Conservation (phyloP, 1,284 basidiomycete species). For the Sporisorium graminicola region DNA sequence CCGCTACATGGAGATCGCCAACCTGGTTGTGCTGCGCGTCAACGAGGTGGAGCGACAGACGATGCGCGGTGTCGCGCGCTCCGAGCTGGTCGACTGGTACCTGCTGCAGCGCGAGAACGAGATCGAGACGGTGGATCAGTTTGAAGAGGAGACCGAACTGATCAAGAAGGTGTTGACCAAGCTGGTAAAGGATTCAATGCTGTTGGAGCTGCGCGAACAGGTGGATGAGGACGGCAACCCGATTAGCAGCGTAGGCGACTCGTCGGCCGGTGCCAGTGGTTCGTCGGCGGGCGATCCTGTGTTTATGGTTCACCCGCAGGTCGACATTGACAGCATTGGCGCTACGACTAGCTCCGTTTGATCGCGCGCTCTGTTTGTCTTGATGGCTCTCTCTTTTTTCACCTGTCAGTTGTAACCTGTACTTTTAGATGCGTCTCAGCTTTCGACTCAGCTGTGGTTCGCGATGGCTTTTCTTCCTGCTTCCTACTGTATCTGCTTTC, state of each 20-base stretch:
- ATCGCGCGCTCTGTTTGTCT: background rate
- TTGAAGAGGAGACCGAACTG: slow-evolving; percentile 92
- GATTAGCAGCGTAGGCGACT: slow-evolving; percentile 34
- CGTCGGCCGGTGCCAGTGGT: slow-evolving; percentile 13
- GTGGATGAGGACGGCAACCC: slow-evolving; percentile 46
- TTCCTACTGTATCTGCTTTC: background rate
- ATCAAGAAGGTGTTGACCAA: slow-evolving; percentile 89
- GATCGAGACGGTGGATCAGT: slow-evolving; percentile 84
- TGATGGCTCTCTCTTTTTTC: background rate
- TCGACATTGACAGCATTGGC: slow-evolving; percentile 62
- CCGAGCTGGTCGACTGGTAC: slow-evolving; percentile 92
- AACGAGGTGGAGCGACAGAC: slow-evolving; percentile 82
- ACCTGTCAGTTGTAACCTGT: background rate
- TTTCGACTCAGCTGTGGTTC: background rate
- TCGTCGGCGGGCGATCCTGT: slow-evolving; percentile 37
- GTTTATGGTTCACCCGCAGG: slow-evolving; percentile 62
- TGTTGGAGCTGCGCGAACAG: slow-evolving; percentile 63
- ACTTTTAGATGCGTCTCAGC: slow-evolving; percentile 11
- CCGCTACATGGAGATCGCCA: slow-evolving; percentile 90
- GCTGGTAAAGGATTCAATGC: slow-evolving; percentile 80
- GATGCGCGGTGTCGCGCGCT: slow-evolving; percentile 81
- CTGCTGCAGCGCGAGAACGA: slow-evolving; percentile 85
- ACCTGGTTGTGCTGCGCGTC: slow-evolving; percentile 86
- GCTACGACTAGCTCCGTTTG: slow-evolving; percentile 19
- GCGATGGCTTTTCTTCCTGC: background rate